phyloP scores from a whole-genome alignment of 2,329 filamentous ascomycete species.

The Tetracladium maxilliforme region DNA sequence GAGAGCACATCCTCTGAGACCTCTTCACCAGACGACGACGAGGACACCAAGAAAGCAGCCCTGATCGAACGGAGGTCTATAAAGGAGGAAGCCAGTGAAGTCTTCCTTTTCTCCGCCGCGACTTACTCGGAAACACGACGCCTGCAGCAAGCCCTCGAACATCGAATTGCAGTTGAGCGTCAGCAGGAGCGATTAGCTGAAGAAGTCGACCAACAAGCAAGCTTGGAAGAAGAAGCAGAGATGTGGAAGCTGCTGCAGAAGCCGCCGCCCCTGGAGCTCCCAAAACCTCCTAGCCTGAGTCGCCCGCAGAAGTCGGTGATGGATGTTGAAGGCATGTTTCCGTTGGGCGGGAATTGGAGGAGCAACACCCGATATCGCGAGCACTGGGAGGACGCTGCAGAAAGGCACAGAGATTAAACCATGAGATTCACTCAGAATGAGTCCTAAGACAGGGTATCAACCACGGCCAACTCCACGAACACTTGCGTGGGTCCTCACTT shows the following conservation, averaged over 20 bases:
- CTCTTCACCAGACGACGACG: slow-evolving; percentile 9
- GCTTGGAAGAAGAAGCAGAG: slow-evolving; percentile 10
- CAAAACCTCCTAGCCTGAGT: too few species aligned
- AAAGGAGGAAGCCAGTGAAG: slow-evolving; percentile 1
- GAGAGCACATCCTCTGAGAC: slow-evolving; percentile 8
- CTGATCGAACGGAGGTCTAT: slow-evolving; percentile 1
- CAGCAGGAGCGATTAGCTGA: background rate
- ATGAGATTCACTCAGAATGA: too few species aligned
- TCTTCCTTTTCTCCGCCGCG: too few species aligned
- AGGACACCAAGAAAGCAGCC: slow-evolving; percentile 5
- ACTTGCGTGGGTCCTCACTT: too few species aligned
- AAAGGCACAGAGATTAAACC: too few species aligned
- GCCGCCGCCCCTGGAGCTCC: slow-evolving; percentile 10
- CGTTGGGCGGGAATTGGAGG: too few species aligned
- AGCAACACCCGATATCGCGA: too few species aligned
- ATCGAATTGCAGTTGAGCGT: background rate
- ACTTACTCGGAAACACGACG: slow-evolving; percentile 3
- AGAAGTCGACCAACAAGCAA: slow-evolving; percentile 9
- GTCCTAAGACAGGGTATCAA: too few species aligned
- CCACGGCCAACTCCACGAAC: too few species aligned
- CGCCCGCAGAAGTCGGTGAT: too few species aligned
- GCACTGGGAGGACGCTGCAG: too few species aligned
- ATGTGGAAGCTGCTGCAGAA: slow-evolving; percentile 13
- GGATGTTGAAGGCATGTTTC: too few species aligned
- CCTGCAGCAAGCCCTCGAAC: background rate